These are phyloP conservation scores for Chlorella sp. DNA, from an alignment of 139 green algal species.

Conservation along the genomic window DNA sequence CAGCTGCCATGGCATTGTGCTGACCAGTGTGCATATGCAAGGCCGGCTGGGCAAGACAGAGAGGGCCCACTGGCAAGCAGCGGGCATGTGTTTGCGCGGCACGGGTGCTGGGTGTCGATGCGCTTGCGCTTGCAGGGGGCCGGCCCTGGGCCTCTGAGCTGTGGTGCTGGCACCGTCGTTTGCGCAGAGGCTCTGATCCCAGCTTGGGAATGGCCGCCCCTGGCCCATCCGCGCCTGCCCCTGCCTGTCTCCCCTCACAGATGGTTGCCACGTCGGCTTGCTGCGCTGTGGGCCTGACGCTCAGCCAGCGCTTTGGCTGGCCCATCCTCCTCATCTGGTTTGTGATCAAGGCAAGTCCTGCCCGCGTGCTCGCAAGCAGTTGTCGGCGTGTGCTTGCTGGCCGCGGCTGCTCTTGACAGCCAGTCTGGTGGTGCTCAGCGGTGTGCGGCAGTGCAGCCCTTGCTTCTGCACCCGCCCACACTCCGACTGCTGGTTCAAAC, in stretches of 20 bases:
- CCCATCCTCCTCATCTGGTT: slow-evolving; percentile 32
- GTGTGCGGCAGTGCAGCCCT: not conserved
- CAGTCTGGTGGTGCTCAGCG: not conserved
- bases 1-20: too few species aligned
- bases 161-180: too few species aligned
- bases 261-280: slow-evolving; percentile 27
- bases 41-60: not conserved
- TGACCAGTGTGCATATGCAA: too few species aligned
- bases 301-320: slow-evolving; percentile 27
- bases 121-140: too few species aligned
- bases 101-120: too few species aligned
- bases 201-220: too few species aligned
- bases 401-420: not conserved
- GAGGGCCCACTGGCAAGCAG: too few species aligned
- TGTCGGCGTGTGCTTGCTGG: not conserved
- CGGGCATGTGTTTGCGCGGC: too few species aligned
- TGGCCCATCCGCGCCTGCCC: not conserved
- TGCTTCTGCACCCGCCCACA: not conserved
- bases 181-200: too few species aligned
- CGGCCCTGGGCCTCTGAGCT: too few species aligned
- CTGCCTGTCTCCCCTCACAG: not conserved
- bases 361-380: too few species aligned
- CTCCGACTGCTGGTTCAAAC: not conserved
- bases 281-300: slow-evolving; percentile 14
- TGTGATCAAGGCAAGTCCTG: slow-evolving; percentile 33